phyloP scores from a whole-genome alignment of 1,284 basidiomycete species.

The Pseudozyma sp. region DNA sequence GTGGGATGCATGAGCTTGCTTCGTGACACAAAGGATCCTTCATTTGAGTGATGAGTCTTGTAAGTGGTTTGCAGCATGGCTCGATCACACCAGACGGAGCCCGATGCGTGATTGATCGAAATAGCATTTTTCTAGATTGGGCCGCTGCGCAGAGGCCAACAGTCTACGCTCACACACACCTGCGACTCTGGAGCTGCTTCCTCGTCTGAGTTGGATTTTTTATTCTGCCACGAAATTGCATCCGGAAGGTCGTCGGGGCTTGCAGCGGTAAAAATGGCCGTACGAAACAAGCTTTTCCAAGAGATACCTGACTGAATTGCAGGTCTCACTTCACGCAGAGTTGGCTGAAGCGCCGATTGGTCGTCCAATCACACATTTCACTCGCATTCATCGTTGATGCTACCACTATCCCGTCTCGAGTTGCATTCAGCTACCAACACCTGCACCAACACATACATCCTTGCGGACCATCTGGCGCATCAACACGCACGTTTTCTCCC shows the following conservation, averaged over 20 bases:
- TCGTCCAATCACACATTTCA: constrained; percentile 1
- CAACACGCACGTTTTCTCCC: not conserved
- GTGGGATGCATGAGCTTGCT: no score
- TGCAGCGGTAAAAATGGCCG: constrained; percentile 5
- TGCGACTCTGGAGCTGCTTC: not conserved
- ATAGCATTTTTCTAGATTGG: constrained; percentile 7
- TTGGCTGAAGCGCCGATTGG: constrained; percentile 18
- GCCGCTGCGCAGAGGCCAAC: constrained; percentile 13
- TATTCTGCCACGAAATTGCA: constrained; percentile 1
- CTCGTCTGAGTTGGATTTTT: not conserved
- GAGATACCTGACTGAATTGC: not conserved
- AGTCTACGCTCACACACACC: not conserved
- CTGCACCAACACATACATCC: not conserved
- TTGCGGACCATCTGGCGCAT: not conserved
- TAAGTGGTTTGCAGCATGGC: not conserved
- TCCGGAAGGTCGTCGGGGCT: constrained; percentile 9
- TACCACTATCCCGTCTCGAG: not conserved
- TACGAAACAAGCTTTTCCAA: constrained; percentile 35
- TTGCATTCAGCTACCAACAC: constrained; percentile 7
- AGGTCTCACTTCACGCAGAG: not conserved
- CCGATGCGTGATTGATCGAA: constrained; percentile 27
- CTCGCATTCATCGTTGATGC: not conserved
- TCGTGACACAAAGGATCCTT: no score
- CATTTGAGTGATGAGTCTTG: no score
- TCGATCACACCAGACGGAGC: constrained; percentile 17